phyloP scores from a whole-genome alignment of 1,284 basidiomycete genomes.

The Coniophora puteana region DNA sequence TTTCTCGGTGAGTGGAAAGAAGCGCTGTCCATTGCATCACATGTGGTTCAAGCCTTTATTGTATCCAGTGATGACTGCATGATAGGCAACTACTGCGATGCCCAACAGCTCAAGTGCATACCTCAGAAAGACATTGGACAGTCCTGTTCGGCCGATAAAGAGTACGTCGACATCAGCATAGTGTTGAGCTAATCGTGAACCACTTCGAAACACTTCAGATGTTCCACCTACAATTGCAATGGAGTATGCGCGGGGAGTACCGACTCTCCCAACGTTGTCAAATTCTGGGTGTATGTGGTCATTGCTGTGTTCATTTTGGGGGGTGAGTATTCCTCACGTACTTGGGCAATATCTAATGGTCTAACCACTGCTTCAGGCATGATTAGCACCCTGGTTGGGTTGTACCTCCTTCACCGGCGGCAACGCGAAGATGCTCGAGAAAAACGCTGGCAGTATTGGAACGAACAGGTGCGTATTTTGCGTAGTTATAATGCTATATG shows the following conservation, averaged over 20 bases:
- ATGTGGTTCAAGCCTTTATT: slow-evolving; percentile 2
- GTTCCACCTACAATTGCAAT: slow-evolving; percentile 73
- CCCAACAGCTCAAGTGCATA: slow-evolving; percentile 54
- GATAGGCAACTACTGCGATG: slow-evolving; percentile 73
- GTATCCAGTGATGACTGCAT: slow-evolving; percentile 59
- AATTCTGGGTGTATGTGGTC: slow-evolving; percentile 67
- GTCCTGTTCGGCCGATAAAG: slow-evolving; percentile 75
- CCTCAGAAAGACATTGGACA: slow-evolving; percentile 52
- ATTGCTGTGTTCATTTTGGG: slow-evolving; percentile 72
- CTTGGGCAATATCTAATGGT: not conserved
- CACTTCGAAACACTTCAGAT: slow-evolving; percentile 39
- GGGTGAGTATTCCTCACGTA: slow-evolving; percentile 38
- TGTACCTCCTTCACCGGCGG: slow-evolving; percentile 70
- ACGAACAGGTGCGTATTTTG: slow-evolving; percentile 61
- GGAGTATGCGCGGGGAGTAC: slow-evolving; percentile 61
- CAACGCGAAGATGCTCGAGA: slow-evolving; percentile 73
- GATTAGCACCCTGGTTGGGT: slow-evolving; percentile 58
- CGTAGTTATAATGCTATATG: slow-evolving; percentile 1
- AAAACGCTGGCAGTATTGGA: slow-evolving; percentile 83
- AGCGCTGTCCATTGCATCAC: no score
- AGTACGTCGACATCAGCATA: slow-evolving; percentile 44
- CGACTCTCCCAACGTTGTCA: slow-evolving; percentile 61
- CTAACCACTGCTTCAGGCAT: slow-evolving; percentile 47
- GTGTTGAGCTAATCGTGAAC: slow-evolving; percentile 2
- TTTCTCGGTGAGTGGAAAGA: slow-evolving; percentile 72